phyloP scores from a whole-genome alignment of 2,329 filamentous ascomycete species.

The Rhynchosporium graminicola region DNA sequence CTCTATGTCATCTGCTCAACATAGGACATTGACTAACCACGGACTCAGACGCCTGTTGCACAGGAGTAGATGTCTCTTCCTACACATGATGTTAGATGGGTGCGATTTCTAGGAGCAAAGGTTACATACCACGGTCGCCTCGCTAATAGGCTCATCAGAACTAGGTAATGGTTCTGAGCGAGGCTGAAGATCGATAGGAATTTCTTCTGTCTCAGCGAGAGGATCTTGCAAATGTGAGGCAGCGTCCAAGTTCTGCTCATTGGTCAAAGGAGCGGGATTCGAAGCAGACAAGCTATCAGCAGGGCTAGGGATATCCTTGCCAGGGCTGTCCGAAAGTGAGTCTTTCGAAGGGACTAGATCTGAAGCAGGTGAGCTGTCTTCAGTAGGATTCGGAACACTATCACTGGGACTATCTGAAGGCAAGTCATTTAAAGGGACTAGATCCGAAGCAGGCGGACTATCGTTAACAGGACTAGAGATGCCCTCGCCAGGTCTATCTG shows the following conservation, averaged over 20 bases:
- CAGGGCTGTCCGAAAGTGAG: conserved; percentile 15
- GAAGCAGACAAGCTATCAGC: conserved; percentile 7
- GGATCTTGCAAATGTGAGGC: neutral
- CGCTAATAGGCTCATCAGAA: conserved; percentile 5
- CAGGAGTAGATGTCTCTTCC: conserved; percentile 10
- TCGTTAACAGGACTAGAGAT: conserved; percentile 7
- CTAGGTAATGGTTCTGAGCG: neutral
- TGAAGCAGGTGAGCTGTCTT: conserved; percentile 5
- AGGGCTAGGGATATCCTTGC: conserved; percentile 9
- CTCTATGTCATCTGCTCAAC: neutral
- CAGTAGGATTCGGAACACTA: conserved; percentile 4
- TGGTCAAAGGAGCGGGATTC: neutral
- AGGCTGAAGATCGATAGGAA: neutral
- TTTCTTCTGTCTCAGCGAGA: conserved; percentile 10
- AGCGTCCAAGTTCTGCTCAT: neutral
- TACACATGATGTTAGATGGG: neutral
- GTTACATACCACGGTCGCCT: conserved; percentile 14
- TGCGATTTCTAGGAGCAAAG: neutral
- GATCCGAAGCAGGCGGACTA: conserved; percentile 10
- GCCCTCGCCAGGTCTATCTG: conserved; percentile 18
- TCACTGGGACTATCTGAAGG: conserved; percentile 17
- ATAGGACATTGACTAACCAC: conserved; percentile 1
- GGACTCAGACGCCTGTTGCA: neutral
- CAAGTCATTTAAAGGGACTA: conserved; percentile 14
- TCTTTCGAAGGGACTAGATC: conserved; percentile 15